phyloP scores from a whole-genome alignment of 371 early-diverging fungal genomes.

The Syncephalis fuscata region DNA sequence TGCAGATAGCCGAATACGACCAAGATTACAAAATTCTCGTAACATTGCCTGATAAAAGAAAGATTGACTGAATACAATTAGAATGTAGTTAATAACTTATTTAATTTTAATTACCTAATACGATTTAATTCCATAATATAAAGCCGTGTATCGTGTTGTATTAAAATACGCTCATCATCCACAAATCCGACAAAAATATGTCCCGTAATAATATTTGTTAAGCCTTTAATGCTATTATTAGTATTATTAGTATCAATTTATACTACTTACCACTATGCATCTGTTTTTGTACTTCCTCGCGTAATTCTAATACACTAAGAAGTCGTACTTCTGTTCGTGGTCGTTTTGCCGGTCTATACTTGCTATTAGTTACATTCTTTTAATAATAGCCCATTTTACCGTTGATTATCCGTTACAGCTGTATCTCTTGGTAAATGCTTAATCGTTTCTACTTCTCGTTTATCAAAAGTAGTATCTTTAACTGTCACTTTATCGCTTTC shows the following conservation, averaged over 20 bases:
- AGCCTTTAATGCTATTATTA: conserved; percentile 14
- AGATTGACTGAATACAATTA: conserved; percentile 35
- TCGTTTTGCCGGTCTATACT: conserved; percentile 4
- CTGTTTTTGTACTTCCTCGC: conserved; percentile 43
- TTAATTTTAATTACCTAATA: conserved; percentile 27
- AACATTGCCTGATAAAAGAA: conserved; percentile 77
- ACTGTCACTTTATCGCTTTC: too few species aligned
- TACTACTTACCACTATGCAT: conserved; percentile 29
- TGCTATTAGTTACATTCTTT: background rate
- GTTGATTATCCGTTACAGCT: too few species aligned
- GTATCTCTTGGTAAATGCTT: too few species aligned
- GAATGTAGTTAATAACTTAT: background rate
- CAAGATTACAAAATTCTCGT: conserved; percentile 72
- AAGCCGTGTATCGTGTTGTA: conserved; percentile 68
- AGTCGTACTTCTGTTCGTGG: conserved; percentile 46
- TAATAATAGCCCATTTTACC: too few species aligned
- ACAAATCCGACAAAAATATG: conserved; percentile 86
- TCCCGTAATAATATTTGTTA: conserved; percentile 51
- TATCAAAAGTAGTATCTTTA: too few species aligned
- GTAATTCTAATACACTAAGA: conserved; percentile 55
- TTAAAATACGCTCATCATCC: conserved; percentile 49
- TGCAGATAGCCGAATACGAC: conserved; percentile 37
- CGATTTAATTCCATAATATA: conserved; percentile 62
- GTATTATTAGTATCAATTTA: too few species aligned
- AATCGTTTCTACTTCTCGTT: too few species aligned